Base-by-base conservation (phyloP, 495 filamentous ascomycete genomes). In the Aspergillus ostianus region DNA sequence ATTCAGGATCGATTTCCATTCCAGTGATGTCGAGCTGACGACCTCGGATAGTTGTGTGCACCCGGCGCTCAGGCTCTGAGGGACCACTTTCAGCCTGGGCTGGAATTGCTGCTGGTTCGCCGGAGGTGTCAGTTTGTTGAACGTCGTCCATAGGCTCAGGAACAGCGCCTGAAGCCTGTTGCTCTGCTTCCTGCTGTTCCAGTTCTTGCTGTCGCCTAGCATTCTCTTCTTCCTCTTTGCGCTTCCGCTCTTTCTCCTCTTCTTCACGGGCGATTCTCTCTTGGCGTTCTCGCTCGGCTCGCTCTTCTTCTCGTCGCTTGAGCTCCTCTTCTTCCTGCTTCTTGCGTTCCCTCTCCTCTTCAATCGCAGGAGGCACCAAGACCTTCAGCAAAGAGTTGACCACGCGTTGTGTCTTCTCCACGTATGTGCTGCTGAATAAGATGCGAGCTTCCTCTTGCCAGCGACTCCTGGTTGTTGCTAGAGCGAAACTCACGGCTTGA, bases 361-460 rank as follows among this genome's bases (percentile, higher is more conserved):
- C 84, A 26, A 96, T 87, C 3, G 95, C 93, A 26, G 91, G 87
- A 32, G 95, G 95, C 1, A 93, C 86, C 61, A 98, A 80, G 45
- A 86, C 70, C 29, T 82, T 83, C 17, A 96, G 72, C 12, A 99
- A 80, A n/a, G 85, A 82, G 64, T 85, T 85, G 58, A 90, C 73
- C 4, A 96, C 79, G 59, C 85, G 86, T 57, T 79, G 74, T n/a
- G 87, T 84, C 65, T 90, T 92, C 30, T 95, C 92, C 8, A 82
- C 66, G 54, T 88, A 82, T 20, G 75, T 80, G 46, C 71, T 72
- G 51, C 88, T 89, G 71, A 92, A 98, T 1, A 98, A 77, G 71
- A 98, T 84, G 59, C 87, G 87, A 13, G 92, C 90, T 73, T 98
- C 94, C 65, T 97, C 90, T 64, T 89, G 86, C 93, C 95, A 99